Percentiles rank a stretch among this genome's conserved stretches.
Conservation (phyloP, 495 filamentous ascomycete genomes). For the Niebla homalea region DNA sequence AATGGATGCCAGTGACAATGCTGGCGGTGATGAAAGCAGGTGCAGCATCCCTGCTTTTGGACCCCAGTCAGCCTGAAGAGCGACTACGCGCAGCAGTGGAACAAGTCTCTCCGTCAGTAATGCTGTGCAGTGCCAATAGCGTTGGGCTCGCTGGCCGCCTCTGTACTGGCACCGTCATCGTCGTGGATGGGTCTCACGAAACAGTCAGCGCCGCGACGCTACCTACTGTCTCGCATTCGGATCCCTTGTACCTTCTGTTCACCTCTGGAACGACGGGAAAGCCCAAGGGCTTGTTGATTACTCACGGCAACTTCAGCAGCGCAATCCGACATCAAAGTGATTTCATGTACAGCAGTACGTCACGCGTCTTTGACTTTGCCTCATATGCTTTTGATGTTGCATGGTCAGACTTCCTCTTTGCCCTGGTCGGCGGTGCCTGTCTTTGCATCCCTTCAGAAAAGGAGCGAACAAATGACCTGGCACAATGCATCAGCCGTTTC, state of each 20-base stretch:
- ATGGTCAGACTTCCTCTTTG: conserved; percentile 11
- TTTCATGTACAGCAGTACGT: not conserved
- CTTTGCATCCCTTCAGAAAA: conserved; percentile 17
- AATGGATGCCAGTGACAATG: conserved; percentile 31
- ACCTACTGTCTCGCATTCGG: not conserved
- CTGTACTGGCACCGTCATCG: not conserved
- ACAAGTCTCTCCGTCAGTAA: not conserved
- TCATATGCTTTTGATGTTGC: conserved; percentile 17
- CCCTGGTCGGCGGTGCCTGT: conserved; percentile 12
- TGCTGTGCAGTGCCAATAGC: not conserved
- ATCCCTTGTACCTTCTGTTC: not conserved
- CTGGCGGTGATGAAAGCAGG: not conserved
- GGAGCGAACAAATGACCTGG: conserved; percentile 1
- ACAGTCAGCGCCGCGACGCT: not conserved
- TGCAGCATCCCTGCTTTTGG: not conserved
- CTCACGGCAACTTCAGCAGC: not conserved
- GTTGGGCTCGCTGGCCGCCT: not conserved
- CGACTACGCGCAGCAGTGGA: not conserved
- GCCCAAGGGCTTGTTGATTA: not conserved
- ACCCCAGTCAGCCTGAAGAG: not conserved
- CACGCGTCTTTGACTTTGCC: conserved; percentile 12
- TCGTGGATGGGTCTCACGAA: not conserved
- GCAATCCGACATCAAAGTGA: not conserved
- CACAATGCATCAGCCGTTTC: not conserved
- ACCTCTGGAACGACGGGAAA: not conserved